A percentile compares a stretch with the other conserved stretches of the same genome.
Conservation (phyloP, 257 asterid genomes). For the Solanum chmielewskii region DNA sequence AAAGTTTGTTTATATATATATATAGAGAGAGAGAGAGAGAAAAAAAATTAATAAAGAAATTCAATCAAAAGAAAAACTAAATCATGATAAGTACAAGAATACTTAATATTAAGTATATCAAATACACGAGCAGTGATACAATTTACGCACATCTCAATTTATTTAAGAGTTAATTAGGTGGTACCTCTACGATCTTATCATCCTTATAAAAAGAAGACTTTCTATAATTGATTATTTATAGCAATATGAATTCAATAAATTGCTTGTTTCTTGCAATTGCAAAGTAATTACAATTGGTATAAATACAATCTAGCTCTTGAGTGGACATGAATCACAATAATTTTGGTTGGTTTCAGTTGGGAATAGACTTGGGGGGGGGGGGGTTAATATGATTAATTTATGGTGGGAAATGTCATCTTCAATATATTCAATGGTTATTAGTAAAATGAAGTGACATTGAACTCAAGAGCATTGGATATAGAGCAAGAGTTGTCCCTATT, state of each 20-base stretch:
- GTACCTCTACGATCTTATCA: not conserved
- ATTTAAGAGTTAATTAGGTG: not conserved
- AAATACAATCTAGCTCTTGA: not conserved
- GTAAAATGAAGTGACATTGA: not conserved
- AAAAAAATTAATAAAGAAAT: too few relatives aligned
- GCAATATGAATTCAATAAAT: not conserved
- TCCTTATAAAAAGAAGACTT: not conserved
- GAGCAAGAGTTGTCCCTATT: not conserved
- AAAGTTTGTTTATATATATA: too few relatives aligned
- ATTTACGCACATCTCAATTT: too few relatives aligned
- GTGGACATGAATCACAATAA: not conserved
- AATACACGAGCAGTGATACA: too few relatives aligned
- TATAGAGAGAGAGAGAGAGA: too few relatives aligned
- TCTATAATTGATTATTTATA: not conserved
- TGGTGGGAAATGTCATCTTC: not conserved
- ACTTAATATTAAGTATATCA: too few relatives aligned
- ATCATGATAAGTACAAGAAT: too few relatives aligned
- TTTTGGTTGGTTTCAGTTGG: not conserved
- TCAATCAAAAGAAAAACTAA: too few relatives aligned
- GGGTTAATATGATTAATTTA: not conserved
- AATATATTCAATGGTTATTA: not conserved
- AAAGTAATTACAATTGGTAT: not conserved
- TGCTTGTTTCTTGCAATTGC: not conserved
- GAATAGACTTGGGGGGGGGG: not conserved
- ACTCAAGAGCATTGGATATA: not conserved